Evolutionary conservation across 495 filamentous ascomycete species (phyloP).

Genomic region (Talaromyces liani): DNA sequence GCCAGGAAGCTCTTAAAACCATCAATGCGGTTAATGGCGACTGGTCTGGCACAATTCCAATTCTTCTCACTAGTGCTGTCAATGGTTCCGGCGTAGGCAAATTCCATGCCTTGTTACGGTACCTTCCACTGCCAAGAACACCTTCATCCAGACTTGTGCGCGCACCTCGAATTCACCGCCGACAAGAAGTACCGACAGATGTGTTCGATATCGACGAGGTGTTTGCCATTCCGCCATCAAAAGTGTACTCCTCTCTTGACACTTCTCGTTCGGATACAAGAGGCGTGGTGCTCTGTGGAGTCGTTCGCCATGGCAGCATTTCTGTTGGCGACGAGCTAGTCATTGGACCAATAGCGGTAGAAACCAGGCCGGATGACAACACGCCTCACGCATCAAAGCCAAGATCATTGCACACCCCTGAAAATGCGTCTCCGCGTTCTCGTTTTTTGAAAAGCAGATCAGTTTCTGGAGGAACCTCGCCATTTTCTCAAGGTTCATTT

Average conservation of each 20-base stretch:
- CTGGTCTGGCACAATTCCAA: slow-evolving; percentile 60
- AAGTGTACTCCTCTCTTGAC: slow-evolving; percentile 31
- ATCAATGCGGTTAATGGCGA: slow-evolving; percentile 34
- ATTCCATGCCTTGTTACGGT: slow-evolving; percentile 72
- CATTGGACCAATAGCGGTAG: slow-evolving; percentile 65
- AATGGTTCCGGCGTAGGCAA: slow-evolving; percentile 74
- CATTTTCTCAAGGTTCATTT: slow-evolving; percentile 20
- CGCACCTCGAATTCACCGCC: slow-evolving; percentile 21
- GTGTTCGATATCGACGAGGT: slow-evolving; percentile 88
- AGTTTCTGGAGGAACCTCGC: slow-evolving; percentile 28
- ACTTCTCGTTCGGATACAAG: slow-evolving; percentile 33
- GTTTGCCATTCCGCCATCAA: slow-evolving; percentile 53
- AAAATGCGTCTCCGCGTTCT: slow-evolving; percentile 15
- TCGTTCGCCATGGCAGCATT: slow-evolving; percentile 70
- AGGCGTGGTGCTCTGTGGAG: slow-evolving; percentile 70
- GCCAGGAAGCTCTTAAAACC: slow-evolving; percentile 41
- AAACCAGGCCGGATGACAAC: slow-evolving; percentile 20
- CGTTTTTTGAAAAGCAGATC: slow-evolving; percentile 24
- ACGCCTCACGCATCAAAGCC: slow-evolving; percentile 14
- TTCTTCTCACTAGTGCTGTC: slow-evolving; percentile 81
- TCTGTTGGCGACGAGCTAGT: slow-evolving; percentile 71
- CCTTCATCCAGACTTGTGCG: slow-evolving; percentile 33
- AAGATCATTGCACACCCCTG: slow-evolving; percentile 4
- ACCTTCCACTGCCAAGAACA: slow-evolving; percentile 61
- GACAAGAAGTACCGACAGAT: slow-evolving; percentile 31